phyloP scores from a whole-genome alignment of 78 protist species.

The Anaeramoeba flamelloides region DNA sequence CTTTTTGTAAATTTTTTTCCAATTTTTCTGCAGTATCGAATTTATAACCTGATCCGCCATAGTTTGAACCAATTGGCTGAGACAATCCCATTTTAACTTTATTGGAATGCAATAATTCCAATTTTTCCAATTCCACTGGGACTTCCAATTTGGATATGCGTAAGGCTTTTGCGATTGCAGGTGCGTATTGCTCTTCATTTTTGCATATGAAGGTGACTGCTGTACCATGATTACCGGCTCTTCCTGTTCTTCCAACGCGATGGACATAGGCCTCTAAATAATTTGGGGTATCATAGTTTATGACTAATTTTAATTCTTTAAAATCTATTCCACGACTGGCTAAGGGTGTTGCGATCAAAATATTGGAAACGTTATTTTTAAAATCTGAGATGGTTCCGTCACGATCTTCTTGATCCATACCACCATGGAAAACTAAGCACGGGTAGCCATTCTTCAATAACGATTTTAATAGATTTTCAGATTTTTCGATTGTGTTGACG shows the following conservation, averaged over 20 bases:
- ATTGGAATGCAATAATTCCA: no score
- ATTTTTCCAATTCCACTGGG: no score
- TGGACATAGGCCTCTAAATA: constrained; percentile 65
- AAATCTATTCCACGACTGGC: no score
- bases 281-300: constrained; percentile 47
- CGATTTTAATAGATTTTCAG: constrained; percentile 52
- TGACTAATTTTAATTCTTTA: constrained; percentile 17
- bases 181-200: no score
- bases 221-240: constrained; percentile 42
- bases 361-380: constrained; percentile 29
- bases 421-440: constrained; percentile 37
- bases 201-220: not conserved
- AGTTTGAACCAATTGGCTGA: no score
- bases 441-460: constrained; percentile 22
- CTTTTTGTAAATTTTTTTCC: no score
- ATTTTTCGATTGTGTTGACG: constrained; percentile 57
- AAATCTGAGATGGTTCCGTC: constrained; percentile 61
- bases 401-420: constrained; percentile 32
- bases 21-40: no score
- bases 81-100: no score
- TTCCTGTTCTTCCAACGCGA: constrained; percentile 66
- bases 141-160: no score
- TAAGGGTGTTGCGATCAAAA: constrained; percentile 86
- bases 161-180: no score
- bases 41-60: no score